Base-by-base conservation (phyloP, 108 stramenopile genomes). In the Craspedostauros australis region DNA sequence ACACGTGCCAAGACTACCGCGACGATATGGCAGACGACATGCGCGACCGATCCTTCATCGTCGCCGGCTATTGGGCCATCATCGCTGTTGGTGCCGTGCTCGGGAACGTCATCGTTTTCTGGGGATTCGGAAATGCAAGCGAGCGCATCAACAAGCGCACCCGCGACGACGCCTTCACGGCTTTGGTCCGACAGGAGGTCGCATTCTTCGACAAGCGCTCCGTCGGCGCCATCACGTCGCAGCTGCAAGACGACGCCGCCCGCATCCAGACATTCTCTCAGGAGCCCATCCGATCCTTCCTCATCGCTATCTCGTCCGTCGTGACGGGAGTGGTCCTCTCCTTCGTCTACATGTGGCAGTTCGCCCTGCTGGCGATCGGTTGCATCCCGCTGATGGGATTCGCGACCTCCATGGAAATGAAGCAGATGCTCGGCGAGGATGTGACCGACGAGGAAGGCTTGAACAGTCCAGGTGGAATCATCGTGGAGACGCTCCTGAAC, bases 241-340 rank as follows among this genome's bases (percentile, higher is more conserved):
- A 81, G 44, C 68, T 96, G 2, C 79, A 84, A 46, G 86, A 86
- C 23, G 93, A 95, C 66, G 80, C 85, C 7, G 66, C 87, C 0
- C 54, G 78, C 12, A 67, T 91, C 28, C 71, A 83, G 37, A 62
- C 77, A 2, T 88, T 87, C 46, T 62, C 64, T 30, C 79, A 85
- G 0, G 80, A 85, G 29, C 84, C 89, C 8, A 68, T 91, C 14
- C 59, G 84, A 41, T 46, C 71, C 7, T 32, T 86, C 11, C 37
- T 87, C 3, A 66, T 88, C 27, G 66, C 64, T 18, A 28, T 84
- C 6, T 53, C 75, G 14, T 76, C 68, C n/a, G 61, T 91, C 0
- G 34, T 73, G 9, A 69, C 76, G 12, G 84, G 84, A 38, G 19
- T 87, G 5, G 60, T 68, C 21, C 46, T 88, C 18, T 73, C 82